Percentiles rank a stretch among this genome's conserved stretches.
phyloP scores from a whole-genome alignment of 306 rosid species.

The Inga leiocalycina region DNA sequence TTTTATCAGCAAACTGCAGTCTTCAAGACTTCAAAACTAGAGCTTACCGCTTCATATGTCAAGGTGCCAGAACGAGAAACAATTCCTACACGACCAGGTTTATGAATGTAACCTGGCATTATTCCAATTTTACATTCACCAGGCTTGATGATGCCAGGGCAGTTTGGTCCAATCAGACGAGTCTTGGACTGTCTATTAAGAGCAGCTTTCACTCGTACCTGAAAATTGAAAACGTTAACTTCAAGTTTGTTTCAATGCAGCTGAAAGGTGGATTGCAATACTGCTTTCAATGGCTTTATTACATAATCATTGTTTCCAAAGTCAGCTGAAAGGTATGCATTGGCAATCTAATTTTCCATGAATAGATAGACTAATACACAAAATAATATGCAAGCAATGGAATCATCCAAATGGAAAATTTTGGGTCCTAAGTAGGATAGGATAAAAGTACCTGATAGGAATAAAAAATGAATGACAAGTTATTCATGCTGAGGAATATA shows the following conservation, averaged over 20 bases:
- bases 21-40: slow-evolving; percentile 22
- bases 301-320: background rate
- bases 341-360: slow-evolving; percentile 1
- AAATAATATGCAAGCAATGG: background rate
- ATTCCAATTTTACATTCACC: slow-evolving; percentile 99
- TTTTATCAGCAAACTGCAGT: slow-evolving; percentile 10
- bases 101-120: slow-evolving; percentile 98
- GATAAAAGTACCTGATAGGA: background rate
- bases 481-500: background rate
- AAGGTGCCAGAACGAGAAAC: slow-evolving; percentile 99
- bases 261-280: background rate
- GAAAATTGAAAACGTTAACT: slow-evolving; percentile 11
- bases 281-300: slow-evolving; percentile 10
- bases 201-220: slow-evolving; percentile 99
- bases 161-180: slow-evolving; percentile 93
- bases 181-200: slow-evolving; percentile 86
- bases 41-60: slow-evolving; percentile 97
- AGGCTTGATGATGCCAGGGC: slow-evolving; percentile 99
- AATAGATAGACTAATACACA: background rate
- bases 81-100: slow-evolving; percentile 97
- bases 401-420: slow-evolving; percentile 16
- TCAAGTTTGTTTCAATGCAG: background rate
- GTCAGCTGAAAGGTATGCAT: slow-evolving; percentile 6
- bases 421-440: background rate
- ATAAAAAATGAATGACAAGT: background rate